Evolutionary conservation across 257 asterid species (phyloP).

Genomic region (Thymus quinquecostatus): DNA sequence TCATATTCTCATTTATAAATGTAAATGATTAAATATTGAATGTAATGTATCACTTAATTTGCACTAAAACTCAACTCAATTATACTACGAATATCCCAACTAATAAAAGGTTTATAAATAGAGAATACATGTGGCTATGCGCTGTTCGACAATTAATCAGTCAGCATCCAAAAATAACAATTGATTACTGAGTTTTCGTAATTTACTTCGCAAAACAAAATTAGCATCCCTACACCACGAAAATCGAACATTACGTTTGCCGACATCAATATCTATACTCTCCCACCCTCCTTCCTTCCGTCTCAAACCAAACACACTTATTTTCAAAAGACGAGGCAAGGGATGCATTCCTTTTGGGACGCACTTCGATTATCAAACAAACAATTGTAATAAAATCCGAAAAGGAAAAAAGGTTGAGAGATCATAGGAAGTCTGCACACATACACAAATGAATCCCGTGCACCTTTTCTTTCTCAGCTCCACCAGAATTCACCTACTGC

Average conservation of each 20-base stretch:
- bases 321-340: neutral
- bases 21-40: no score
- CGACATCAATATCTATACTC: neutral
- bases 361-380: constrained; percentile 2
- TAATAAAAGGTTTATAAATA: neutral
- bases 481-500: neutral
- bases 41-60: no score
- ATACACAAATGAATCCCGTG: constrained; percentile 41
- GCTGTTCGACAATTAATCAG: neutral
- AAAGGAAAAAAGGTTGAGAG: neutral
- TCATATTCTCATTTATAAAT: no score
- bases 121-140: neutral
- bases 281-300: no score
- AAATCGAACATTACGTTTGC: neutral
- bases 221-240: neutral
- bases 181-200: neutral
- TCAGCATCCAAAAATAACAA: neutral
- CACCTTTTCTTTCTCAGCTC: neutral
- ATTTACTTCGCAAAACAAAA: no score
- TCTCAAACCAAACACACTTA: no score
- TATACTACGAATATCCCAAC: neutral
- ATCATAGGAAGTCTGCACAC: constrained; percentile 36
- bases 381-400: neutral
- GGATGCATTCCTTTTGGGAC: neutral
- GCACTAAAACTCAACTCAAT: neutral